Evolutionary conservation across 257 asterid genomes (phyloP).

Genomic region (Solanum chaucha): DNA sequence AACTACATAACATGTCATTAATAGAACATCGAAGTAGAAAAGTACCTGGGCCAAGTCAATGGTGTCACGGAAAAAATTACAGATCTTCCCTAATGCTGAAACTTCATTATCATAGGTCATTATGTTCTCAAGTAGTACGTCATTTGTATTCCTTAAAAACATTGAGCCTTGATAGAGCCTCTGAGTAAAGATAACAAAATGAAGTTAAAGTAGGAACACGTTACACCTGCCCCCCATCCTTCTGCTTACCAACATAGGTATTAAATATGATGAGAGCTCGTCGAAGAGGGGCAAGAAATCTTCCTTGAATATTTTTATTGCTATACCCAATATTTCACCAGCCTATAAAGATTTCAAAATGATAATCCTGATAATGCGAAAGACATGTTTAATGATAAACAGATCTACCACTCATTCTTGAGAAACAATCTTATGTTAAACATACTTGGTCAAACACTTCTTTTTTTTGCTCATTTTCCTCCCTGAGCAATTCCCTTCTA

Average conservation of each 20-base stretch:
- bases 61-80: constrained; percentile 76
- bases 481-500: too few relatives aligned
- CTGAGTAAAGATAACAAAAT: constrained; percentile 27
- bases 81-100: constrained; percentile 85
- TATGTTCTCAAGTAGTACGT: constrained; percentile 46
- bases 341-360: too few relatives aligned
- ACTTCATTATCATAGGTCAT: constrained; percentile 82
- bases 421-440: too few relatives aligned
- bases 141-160: constrained; percentile 32
- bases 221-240: neutral
- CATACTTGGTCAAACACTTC: too few relatives aligned
- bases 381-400: too few relatives aligned
- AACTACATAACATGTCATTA: neutral
- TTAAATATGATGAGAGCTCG: too few relatives aligned
- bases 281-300: too few relatives aligned
- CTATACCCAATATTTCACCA: too few relatives aligned
- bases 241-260: neutral
- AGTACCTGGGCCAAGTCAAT: constrained; percentile 79
- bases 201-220: neutral
- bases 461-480: too few relatives aligned
- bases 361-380: too few relatives aligned
- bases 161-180: constrained; percentile 85
- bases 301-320: too few relatives aligned
- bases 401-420: too few relatives aligned
- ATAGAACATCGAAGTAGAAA: neutral